Base-by-base conservation (phyloP, 805 yeast genomes). In the Candida dendrica region DNA sequence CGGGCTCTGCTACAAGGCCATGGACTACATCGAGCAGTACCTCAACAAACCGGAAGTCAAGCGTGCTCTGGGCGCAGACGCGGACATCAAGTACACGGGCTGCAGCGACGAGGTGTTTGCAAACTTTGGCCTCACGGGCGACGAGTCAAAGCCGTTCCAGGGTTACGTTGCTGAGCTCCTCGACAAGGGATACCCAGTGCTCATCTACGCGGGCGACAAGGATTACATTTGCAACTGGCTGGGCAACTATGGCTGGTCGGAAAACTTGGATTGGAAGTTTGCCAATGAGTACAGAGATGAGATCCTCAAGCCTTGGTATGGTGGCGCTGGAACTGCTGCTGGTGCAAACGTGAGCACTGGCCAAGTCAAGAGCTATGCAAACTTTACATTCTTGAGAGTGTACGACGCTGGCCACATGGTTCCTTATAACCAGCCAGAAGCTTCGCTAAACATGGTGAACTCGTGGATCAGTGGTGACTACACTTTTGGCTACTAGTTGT, bases 211-310 rank as follows among this genome's bases (percentile, higher is more conserved):
- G n/a, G 96, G 96, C 57, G 95, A 88, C 61, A 85, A 88, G 64
- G 96, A 88, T 63, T 88, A 75, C 63, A 87, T 88, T 57, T 88
- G 96, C 66, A 88, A 88, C 68, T 88, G 96, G 93, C 71, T 88
- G 49, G 96, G 96, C 50, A 85, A 87, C 65, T 77, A 76, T 51
- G 93, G 85, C 13, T 87, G 95, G 93, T 66, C 89, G 14, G 73
- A 83, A 57, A 70, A 63, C 47, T 67, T 86, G 47, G 75, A 71
- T 47, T 86, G 93, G 91, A 62, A 73, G 31, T 75, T 80, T 34
- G 65, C 69, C 27, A 69, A 65, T 4, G 60, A 69, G 37, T 84
- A 74, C 56, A 61, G 65, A 34, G 52, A 55, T 14, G 66, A 64
- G 42, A 66, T 69, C 30, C 48, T 70, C 46, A 62, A 56, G 46